Evolutionary conservation across 2,329 filamentous ascomycete genomes (phyloP).

Genomic region (Colletotrichum australisinense): DNA sequence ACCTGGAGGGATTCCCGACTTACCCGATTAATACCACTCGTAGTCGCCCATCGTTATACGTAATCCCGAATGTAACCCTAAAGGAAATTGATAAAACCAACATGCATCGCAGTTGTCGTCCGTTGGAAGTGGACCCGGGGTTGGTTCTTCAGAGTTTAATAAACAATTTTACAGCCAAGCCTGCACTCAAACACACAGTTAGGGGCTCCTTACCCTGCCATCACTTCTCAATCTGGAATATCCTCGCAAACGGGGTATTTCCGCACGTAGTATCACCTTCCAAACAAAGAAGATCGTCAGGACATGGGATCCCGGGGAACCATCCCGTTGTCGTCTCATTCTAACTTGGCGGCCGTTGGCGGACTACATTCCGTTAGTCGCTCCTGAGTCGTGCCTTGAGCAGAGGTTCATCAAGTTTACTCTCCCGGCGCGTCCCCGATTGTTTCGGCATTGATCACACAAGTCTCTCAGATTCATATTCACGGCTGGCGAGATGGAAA

Average conservation of each 20-base stretch:
- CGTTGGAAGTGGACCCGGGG: not conserved
- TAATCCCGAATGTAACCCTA: not conserved
- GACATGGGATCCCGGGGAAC: not conserved
- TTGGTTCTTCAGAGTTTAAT: not conserved
- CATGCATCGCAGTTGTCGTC: not conserved
- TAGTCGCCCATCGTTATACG: not conserved
- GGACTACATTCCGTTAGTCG: not conserved
- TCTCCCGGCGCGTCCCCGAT: not conserved
- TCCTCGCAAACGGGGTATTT: not conserved
- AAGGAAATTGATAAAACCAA: not conserved
- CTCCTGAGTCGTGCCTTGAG: not conserved
- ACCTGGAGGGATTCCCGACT: not conserved
- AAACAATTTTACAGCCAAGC: not conserved
- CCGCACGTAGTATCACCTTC: not conserved
- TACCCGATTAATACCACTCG: not conserved
- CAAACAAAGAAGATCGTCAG: not conserved
- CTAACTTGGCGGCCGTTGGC: not conserved
- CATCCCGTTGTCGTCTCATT: constrained; percentile 4
- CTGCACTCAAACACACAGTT: not conserved
- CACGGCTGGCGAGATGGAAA: constrained; percentile 48
- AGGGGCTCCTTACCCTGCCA: not conserved
- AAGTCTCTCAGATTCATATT: not conserved
- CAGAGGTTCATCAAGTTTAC: not conserved
- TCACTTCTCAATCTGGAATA: not conserved
- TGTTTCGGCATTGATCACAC: not conserved